phyloP scores from a whole-genome alignment of 1,284 basidiomycete species.

The Malassezia yamatoensis region DNA sequence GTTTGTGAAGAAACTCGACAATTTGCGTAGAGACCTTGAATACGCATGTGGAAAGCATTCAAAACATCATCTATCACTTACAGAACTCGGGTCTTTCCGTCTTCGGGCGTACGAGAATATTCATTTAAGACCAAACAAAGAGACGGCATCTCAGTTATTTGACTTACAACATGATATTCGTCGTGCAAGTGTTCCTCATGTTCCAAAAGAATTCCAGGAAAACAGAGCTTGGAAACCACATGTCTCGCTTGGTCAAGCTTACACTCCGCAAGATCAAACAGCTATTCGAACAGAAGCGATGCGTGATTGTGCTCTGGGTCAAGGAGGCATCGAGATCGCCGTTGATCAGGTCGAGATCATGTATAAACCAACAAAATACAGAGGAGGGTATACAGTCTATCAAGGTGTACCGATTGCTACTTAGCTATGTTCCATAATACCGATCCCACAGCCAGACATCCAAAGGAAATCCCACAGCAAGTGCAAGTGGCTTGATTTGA shows the following conservation, averaged over 20 bases:
- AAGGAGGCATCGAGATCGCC: neutral
- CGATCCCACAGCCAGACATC: constrained; percentile 11
- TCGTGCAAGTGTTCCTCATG: neutral
- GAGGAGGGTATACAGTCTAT: constrained; percentile 12
- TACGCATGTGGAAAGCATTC: neutral
- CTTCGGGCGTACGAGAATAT: constrained; percentile 11
- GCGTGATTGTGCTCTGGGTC: neutral
- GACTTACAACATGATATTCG: constrained; percentile 6
- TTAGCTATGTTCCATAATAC: constrained; percentile 1
- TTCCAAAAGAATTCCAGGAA: neutral
- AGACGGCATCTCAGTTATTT: neutral
- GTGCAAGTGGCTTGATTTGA: constrained; percentile 7
- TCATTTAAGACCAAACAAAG: constrained; percentile 5
- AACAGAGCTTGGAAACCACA: constrained; percentile 8
- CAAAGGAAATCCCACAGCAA: constrained; percentile 15
- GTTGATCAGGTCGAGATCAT: constrained; percentile 9
- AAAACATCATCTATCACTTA: neutral
- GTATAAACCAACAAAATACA: constrained; percentile 8
- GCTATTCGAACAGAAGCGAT: constrained; percentile 1
- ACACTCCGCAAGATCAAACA: neutral
- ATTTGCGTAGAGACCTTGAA: neutral
- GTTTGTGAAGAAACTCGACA: neutral
- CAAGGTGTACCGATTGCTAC: neutral
- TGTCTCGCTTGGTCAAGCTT: constrained; percentile 13
- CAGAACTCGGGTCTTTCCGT: constrained; percentile 5